These are phyloP conservation scores for Cornus suecica DNA, from an alignment of 148 eudicot genomes.

Conservation along the genomic window DNA sequence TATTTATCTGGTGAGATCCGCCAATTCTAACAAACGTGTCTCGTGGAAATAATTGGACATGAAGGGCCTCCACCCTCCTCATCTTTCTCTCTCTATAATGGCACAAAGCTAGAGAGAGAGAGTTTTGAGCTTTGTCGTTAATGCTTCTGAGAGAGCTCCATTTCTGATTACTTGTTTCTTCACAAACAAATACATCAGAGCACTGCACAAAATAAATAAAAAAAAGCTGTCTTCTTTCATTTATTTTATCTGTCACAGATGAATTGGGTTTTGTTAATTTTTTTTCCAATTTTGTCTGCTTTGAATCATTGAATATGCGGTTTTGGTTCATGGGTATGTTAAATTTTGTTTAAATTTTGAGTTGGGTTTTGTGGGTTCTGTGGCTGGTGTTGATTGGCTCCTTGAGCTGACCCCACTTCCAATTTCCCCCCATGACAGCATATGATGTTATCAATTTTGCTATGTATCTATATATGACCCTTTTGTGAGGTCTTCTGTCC, in stretches of 20 bases:
- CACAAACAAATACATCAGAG: not conserved
- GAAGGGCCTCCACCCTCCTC: not conserved
- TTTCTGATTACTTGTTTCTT: not conserved
- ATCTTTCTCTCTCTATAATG: not conserved
- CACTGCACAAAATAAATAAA: too few species aligned
- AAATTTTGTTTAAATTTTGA: slow-evolving; percentile 6
- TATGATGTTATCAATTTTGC: not conserved
- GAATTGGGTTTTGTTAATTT: not conserved
- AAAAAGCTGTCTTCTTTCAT: too few species aligned
- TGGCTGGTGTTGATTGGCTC: slow-evolving; percentile 8
- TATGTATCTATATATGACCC: not conserved
- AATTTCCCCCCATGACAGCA: slow-evolving; percentile 5
- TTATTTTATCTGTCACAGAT: too few species aligned
- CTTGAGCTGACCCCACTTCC: slow-evolving; percentile 11
- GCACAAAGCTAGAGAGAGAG: not conserved
- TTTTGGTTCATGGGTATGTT: not conserved
- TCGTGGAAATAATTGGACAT: not conserved
- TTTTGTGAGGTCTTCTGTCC: not conserved
- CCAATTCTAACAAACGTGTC: not conserved
- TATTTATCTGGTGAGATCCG: not conserved
- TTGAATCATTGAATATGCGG: not conserved
- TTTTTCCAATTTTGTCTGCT: not conserved
- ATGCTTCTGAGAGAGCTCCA: not conserved
- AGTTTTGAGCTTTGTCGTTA: not conserved
- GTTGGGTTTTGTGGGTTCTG: not conserved